A percentile compares a stretch with the other conserved stretches of the same genome.
Conservation (phyloP, 1,284 basidiomycete genomes). For the Grifola frondosa region DNA sequence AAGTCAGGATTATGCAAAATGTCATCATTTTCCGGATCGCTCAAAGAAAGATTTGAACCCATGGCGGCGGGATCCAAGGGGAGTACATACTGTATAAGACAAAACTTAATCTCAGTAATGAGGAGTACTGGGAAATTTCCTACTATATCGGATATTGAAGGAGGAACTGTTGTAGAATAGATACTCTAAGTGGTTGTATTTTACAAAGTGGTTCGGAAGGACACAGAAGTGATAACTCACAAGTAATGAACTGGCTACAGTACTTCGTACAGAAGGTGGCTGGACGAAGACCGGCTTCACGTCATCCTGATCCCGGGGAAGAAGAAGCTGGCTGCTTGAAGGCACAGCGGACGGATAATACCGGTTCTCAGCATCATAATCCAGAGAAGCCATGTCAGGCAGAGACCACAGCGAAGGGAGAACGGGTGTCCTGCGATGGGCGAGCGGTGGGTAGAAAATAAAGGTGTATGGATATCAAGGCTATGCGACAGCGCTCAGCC, state of each 20-base stretch:
- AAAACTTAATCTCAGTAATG: neutral
- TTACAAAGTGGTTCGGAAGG: too few species aligned
- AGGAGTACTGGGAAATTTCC: slow-evolving; percentile 5
- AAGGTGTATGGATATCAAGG: too few species aligned
- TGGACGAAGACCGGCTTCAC: slow-evolving; percentile 3
- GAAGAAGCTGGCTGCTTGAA: slow-evolving; percentile 5
- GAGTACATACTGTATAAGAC: slow-evolving; percentile 58
- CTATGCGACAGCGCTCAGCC: too few species aligned
- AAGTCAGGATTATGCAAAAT: slow-evolving; percentile 76
- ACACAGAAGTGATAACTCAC: too few species aligned
- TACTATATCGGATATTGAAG: slow-evolving; percentile 52
- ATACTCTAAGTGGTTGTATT: slow-evolving; percentile 5
- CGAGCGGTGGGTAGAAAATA: too few species aligned
- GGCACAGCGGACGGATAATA: slow-evolving; percentile 1
- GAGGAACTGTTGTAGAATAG: slow-evolving; percentile 18
- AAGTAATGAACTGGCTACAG: too few species aligned
- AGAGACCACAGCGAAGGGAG: too few species aligned
- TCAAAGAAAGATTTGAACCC: slow-evolving; percentile 62
- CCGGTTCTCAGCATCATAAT: neutral
- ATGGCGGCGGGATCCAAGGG: slow-evolving; percentile 68
- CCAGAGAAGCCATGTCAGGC: slow-evolving; percentile 6
- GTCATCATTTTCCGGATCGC: slow-evolving; percentile 66
- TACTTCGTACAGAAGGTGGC: slow-evolving; percentile 1
- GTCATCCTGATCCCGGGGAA: slow-evolving; percentile 1
- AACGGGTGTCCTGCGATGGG: too few species aligned